phyloP scores from a whole-genome alignment of 2,329 filamentous ascomycete species.

The Alternaria arbusti region DNA sequence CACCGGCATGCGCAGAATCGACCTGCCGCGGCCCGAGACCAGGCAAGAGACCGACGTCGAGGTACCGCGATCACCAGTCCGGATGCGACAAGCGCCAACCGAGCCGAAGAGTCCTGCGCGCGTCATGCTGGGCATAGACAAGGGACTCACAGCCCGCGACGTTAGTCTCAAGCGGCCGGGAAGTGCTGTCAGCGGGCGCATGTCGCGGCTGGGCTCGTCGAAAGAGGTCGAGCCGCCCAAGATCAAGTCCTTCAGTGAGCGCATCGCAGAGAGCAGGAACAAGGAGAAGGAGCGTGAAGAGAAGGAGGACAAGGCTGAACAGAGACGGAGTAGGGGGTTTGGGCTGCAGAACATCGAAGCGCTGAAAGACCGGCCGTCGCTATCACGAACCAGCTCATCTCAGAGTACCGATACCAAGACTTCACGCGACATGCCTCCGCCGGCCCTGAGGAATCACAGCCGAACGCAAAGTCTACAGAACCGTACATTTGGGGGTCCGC shows the following conservation, averaged over 20 bases:
- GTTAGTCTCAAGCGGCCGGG: constrained; percentile 75
- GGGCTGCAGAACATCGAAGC: constrained; percentile 40
- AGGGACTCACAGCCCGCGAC: constrained; percentile 79
- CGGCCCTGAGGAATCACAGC: constrained; percentile 11
- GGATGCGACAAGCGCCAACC: constrained; percentile 53
- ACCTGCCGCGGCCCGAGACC: constrained; percentile 30
- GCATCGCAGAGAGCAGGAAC: constrained; percentile 72
- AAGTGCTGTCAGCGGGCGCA: constrained; percentile 9
- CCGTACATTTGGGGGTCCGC: constrained; percentile 1
- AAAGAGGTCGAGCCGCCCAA: constrained; percentile 29
- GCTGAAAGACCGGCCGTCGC: constrained; percentile 27
- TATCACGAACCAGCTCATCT: constrained; percentile 37
- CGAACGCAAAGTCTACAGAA: constrained; percentile 23
- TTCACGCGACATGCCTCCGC: constrained; percentile 27
- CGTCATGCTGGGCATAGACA: constrained; percentile 85
- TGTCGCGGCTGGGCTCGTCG: constrained; percentile 53
- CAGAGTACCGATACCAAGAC: constrained; percentile 30
- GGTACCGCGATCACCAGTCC: constrained; percentile 77
- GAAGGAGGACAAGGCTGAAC: constrained; percentile 53
- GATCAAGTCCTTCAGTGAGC: constrained; percentile 78
- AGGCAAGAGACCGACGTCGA: constrained; percentile 59
- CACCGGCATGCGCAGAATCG: constrained; percentile 24
- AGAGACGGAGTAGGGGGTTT: constrained; percentile 51
- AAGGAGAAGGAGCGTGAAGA: constrained; percentile 53
- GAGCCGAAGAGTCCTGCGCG: constrained; percentile 78